A percentile compares a stretch with the other conserved stretches of the same genome.
Evolutionary conservation across 2,329 filamentous ascomycete species (phyloP).

Genomic region (Taxawa tesnikishii): DNA sequence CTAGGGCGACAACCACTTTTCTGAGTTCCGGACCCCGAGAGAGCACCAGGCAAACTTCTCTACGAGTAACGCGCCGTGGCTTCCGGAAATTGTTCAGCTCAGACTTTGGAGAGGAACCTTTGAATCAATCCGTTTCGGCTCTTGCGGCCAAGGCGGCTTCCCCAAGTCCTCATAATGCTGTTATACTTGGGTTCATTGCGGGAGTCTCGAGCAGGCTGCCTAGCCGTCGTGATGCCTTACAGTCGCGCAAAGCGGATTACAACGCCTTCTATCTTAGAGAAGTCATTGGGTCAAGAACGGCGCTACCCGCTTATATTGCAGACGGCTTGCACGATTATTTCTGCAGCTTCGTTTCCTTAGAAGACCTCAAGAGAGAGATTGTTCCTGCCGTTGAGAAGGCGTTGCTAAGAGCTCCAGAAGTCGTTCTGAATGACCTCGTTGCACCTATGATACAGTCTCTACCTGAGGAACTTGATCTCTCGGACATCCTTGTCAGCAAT

Average conservation of each 20-base stretch:
- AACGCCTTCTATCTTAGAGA: conserved; percentile 78
- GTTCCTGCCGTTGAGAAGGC: conserved; percentile 79
- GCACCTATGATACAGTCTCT: conserved; percentile 61
- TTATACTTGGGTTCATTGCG: conserved; percentile 73
- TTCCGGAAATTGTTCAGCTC: conserved; percentile 60
- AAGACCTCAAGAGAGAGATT: conserved; percentile 65
- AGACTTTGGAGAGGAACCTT: conserved; percentile 45
- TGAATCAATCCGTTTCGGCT: conserved; percentile 50
- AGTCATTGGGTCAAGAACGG: conserved; percentile 64
- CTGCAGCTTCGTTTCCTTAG: conserved; percentile 53
- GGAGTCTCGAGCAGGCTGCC: conserved; percentile 70
- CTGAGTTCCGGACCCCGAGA: conserved; percentile 51
- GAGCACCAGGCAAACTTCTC: conserved; percentile 58
- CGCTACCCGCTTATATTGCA: conserved; percentile 60
- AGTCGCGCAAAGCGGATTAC: conserved; percentile 56
- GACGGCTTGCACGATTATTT: conserved; percentile 75
- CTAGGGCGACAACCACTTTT: conserved; percentile 67
- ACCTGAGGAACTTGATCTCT: conserved; percentile 61
- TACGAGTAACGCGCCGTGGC: conserved; percentile 67
- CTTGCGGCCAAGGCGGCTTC: conserved; percentile 58
- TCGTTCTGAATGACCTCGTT: conserved; percentile 70
- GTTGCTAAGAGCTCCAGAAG: conserved; percentile 77
- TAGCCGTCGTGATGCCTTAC: conserved; percentile 49
- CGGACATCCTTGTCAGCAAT: conserved; percentile 55
- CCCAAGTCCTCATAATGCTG: conserved; percentile 56